Percentiles rank a stretch among this genome's conserved stretches.
These are phyloP conservation scores for Lolium perenne DNA, from an alignment of 176 grass and related monocot species.

Conservation along the genomic window DNA sequence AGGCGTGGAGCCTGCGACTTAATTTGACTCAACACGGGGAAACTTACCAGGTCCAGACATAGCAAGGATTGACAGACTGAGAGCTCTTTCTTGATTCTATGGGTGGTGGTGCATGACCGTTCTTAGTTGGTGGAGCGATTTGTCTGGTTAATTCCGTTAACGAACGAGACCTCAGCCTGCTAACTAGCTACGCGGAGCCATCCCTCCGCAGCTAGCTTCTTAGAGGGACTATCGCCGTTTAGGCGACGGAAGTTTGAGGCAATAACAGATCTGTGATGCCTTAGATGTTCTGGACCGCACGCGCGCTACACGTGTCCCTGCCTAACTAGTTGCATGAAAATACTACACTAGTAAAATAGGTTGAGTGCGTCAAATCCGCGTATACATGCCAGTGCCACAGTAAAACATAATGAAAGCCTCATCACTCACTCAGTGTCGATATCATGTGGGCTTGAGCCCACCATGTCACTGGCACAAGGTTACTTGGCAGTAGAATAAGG, in stretches of 20 bases:
- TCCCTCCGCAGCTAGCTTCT: conserved; percentile 83
- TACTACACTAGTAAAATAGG: no score
- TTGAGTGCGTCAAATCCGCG: no score
- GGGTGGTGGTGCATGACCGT: neutral
- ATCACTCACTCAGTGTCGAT: no score
- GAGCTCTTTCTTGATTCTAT: no score
- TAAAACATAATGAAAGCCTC: no score
- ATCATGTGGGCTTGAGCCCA: neutral
- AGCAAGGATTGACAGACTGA: no score
- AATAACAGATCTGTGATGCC: conserved; percentile 77
- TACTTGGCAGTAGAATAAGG: neutral
- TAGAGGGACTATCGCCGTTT: conserved; percentile 84
- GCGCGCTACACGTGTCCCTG: no score
- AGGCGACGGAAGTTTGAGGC: conserved; percentile 75
- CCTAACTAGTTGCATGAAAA: no score
- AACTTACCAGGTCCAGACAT: conserved; percentile 51
- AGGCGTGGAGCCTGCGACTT: conserved; percentile 36
- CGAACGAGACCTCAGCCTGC: conserved; percentile 71
- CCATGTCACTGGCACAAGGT: neutral
- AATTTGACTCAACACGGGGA: conserved; percentile 54
- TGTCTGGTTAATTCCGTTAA: conserved; percentile 75
- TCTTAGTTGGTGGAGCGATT: conserved; percentile 26
- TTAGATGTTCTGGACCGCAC: no score
- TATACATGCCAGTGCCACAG: no score
- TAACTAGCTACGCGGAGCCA: conserved; percentile 58